Base-by-base conservation (phyloP, 805 yeast species). In the Starmerella stigmatis region DNA sequence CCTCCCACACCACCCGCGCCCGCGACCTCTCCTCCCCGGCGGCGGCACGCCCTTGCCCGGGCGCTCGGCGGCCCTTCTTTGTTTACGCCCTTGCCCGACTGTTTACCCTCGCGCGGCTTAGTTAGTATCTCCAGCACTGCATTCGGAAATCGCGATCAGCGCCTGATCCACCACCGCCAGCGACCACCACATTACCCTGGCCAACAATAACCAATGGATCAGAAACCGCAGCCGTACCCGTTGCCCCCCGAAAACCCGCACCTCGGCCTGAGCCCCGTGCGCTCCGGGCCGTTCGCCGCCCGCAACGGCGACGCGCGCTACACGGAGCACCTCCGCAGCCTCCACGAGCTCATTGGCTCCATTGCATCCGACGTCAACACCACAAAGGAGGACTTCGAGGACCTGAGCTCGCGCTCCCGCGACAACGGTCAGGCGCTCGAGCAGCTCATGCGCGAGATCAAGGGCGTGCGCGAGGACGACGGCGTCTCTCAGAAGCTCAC, bases 221-320 rank as follows among this genome's bases (percentile, higher is more conserved):
- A 34, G 16, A 22, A 35, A 21, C 51, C 52, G 3, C 46, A 36
- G 35, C 54, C 57, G 12, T 43, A 49, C 23, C 55, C 55, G 15
- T 46, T 64, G 3, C 64, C 66, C 2, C 70, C 72, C 4, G 70
- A 65, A 29, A 61, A 65, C 54, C 59, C 66, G 6, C 44, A n/a
- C n/a, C 52, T 53, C 17, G 46, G 54, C 7, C 53, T 53, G 22
- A 46, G 55, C 5, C 55, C 55, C 7, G 57, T 54, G 7, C 51
- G 57, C 3, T 39, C 52, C n/a, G 54, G 53, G 2, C 52, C 58
- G 4, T 54, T 56, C 36, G 56, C 56, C 4, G 45, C 52, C 11
- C 42, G 57, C 12, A 36, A 47, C 16, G 49, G 45, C 31, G 57
- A 48, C 17, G 27, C 46, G 11, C 38, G 45, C 9, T 40, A 33